phyloP scores from a whole-genome alignment of 176 grass and related monocot species.

The Oryza coarctata region DNA sequence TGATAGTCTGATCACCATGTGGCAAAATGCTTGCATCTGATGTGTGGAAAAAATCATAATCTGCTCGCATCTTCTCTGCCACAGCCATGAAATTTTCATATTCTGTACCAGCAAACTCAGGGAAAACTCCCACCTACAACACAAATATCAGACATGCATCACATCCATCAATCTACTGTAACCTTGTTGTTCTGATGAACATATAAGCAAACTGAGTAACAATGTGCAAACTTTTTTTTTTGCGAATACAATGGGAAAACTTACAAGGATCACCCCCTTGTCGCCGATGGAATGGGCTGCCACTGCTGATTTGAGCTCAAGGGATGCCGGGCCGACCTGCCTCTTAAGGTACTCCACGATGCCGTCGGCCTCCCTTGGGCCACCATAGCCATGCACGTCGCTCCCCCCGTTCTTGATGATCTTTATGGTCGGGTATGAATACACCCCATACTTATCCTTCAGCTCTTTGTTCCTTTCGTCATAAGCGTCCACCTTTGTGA shows the following conservation, averaged over 20 bases:
- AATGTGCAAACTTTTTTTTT: slow-evolving; percentile 37
- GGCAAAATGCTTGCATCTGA: slow-evolving; percentile 62
- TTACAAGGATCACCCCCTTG: slow-evolving; percentile 70
- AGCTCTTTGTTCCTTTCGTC: slow-evolving; percentile 78
- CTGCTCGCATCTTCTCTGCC: slow-evolving; percentile 60
- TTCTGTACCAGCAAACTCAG: slow-evolving; percentile 64
- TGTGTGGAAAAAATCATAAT: slow-evolving; percentile 86
- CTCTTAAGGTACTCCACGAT: slow-evolving; percentile 78
- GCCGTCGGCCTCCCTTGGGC: slow-evolving; percentile 62
- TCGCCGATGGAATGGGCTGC: slow-evolving; percentile 31
- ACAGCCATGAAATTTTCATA: slow-evolving; percentile 72
- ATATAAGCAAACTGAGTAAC: not conserved
- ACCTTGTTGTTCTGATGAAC: not conserved
- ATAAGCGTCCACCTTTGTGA: slow-evolving; percentile 68
- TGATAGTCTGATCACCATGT: slow-evolving; percentile 47
- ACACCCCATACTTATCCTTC: slow-evolving; percentile 58
- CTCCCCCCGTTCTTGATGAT: slow-evolving; percentile 68
- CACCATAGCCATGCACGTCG: slow-evolving; percentile 43
- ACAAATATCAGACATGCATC: slow-evolving; percentile 6
- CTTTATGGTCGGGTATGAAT: slow-evolving; percentile 63
- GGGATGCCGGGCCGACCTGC: slow-evolving; percentile 65
- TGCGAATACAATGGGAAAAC: slow-evolving; percentile 12
- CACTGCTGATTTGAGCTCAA: slow-evolving; percentile 53
- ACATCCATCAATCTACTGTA: not conserved
- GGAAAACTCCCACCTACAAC: slow-evolving; percentile 77